These are phyloP conservation scores for Leccinum rimulosum DNA, from an alignment of 768 basidiomycete genomes.

Conservation along the genomic window DNA sequence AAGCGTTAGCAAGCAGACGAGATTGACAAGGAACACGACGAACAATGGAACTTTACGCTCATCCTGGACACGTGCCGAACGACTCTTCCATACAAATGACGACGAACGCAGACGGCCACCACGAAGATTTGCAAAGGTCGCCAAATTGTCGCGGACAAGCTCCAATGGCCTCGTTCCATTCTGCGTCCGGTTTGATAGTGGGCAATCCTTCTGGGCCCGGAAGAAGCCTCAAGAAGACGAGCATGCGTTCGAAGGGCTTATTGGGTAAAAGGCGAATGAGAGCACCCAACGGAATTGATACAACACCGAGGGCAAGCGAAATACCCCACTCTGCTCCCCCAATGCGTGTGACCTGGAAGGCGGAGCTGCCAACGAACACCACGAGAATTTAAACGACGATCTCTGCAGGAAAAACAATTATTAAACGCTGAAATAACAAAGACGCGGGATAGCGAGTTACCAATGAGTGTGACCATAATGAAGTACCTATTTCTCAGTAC, in stretches of 20 bases:
- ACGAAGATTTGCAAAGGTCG: constrained; percentile 76
- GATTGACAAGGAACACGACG: constrained; percentile 34
- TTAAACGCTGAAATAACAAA: constrained; percentile 4
- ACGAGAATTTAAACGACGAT: constrained; percentile 83
- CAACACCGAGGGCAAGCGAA: constrained; percentile 79
- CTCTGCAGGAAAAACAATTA: constrained; percentile 47
- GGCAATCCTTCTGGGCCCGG: constrained; percentile 64
- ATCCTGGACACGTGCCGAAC: constrained; percentile 55
- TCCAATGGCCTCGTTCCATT: constrained; percentile 80
- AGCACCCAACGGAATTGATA: constrained; percentile 86
- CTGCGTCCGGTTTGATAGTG: constrained; percentile 52
- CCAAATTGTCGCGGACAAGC: constrained; percentile 82
- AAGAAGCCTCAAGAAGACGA: constrained; percentile 56
- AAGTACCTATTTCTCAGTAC: constrained; percentile 81
- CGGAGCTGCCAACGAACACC: constrained; percentile 86
- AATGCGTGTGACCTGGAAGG: constrained; percentile 84
- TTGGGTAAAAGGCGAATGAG: constrained; percentile 81
- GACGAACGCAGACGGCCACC: constrained; percentile 88
- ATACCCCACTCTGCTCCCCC: constrained; percentile 91
- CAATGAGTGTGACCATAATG: constrained; percentile 78
- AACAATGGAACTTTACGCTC: constrained; percentile 45
- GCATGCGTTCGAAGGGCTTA: constrained; percentile 65
- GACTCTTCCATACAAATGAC: constrained; percentile 80
- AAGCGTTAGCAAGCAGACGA: constrained; percentile 17
- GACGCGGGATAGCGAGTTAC: constrained; percentile 41